A percentile compares a stretch with the other conserved stretches of the same genome.
These are phyloP conservation scores for Gastrodia elata DNA, from an alignment of 106 monocot species.

Conservation along the genomic window DNA sequence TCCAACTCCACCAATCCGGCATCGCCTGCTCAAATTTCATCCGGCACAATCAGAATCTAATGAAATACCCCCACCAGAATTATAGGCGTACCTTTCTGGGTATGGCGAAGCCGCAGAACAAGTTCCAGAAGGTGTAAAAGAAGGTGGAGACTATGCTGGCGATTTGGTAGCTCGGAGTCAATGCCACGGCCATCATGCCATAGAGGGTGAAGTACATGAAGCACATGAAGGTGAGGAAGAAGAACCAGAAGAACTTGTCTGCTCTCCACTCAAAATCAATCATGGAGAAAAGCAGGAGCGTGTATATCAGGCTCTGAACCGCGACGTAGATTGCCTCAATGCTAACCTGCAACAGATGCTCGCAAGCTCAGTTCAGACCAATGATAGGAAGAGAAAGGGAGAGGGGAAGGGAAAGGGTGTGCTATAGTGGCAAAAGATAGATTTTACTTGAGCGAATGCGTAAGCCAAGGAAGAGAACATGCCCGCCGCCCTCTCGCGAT, in stretches of 20 bases:
- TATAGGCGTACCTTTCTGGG: constrained; percentile 55
- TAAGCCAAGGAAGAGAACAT: constrained; percentile 87
- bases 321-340: constrained; percentile 60
- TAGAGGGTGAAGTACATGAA: constrained; percentile 56
- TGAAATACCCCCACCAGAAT: no score
- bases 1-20: constrained; percentile 92
- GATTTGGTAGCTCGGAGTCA: constrained; percentile 53
- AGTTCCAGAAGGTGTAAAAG: constrained; percentile 66
- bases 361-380: no score
- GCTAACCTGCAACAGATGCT: constrained; percentile 51
- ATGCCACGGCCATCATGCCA: constrained; percentile 74
- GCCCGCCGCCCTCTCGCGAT: constrained; percentile 88
- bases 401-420: neutral
- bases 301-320: constrained; percentile 42
- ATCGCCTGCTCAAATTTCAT: no score
- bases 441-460: constrained; percentile 82
- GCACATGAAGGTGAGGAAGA: constrained; percentile 61
- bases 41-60: no score
- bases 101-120: constrained; percentile 70
- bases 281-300: constrained; percentile 62
- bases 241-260: constrained; percentile 67
- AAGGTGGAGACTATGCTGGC: constrained; percentile 44
- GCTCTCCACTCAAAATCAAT: constrained; percentile 61
- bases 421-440: neutral
- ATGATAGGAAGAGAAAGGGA: no score